Evolutionary conservation across 495 filamentous ascomycete genomes (phyloP).

Genomic region (Neurospora tetraspora): DNA sequence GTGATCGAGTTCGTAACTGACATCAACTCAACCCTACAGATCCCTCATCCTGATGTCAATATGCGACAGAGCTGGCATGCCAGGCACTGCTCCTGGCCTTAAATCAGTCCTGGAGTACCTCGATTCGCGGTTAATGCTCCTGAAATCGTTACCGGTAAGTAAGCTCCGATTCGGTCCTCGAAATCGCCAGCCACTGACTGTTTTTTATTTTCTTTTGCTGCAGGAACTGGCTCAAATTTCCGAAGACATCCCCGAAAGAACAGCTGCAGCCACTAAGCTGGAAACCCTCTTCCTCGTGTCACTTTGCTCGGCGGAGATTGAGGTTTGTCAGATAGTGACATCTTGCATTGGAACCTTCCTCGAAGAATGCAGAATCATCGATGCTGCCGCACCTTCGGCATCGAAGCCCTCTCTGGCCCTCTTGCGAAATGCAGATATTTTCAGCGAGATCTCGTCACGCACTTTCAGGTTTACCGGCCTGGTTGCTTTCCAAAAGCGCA

Average conservation of each 20-base stretch:
- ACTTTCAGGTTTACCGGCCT: slow-evolving; percentile 54
- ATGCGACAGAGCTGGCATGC: slow-evolving; percentile 35
- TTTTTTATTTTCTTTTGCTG: neutral
- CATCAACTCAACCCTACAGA: slow-evolving; percentile 21
- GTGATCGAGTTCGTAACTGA: neutral
- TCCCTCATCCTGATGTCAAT: slow-evolving; percentile 41
- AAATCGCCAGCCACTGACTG: neutral
- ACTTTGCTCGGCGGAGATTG: slow-evolving; percentile 53
- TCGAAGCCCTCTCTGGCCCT: slow-evolving; percentile 39
- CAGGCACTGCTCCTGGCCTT: slow-evolving; percentile 31
- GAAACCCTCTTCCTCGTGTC: slow-evolving; percentile 51
- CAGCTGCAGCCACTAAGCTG: slow-evolving; percentile 37
- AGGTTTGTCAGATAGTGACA: slow-evolving; percentile 51
- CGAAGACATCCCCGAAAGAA: slow-evolving; percentile 41
- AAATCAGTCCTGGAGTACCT: slow-evolving; percentile 43
- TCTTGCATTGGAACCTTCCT: slow-evolving; percentile 52
- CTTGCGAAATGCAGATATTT: slow-evolving; percentile 50
- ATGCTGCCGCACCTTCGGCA: slow-evolving; percentile 33
- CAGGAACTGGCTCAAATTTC: slow-evolving; percentile 38
- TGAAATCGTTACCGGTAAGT: slow-evolving; percentile 37
- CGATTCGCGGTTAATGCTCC: slow-evolving; percentile 35
- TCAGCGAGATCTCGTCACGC: slow-evolving; percentile 49
- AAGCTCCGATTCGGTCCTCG: neutral
- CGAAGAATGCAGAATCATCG: slow-evolving; percentile 48
- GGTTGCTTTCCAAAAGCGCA: slow-evolving; percentile 56